Percentiles rank a stretch among this genome's conserved stretches.
phyloP scores from a whole-genome alignment of 2,329 filamentous ascomycete genomes.

The Colletotrichum sublineola region DNA sequence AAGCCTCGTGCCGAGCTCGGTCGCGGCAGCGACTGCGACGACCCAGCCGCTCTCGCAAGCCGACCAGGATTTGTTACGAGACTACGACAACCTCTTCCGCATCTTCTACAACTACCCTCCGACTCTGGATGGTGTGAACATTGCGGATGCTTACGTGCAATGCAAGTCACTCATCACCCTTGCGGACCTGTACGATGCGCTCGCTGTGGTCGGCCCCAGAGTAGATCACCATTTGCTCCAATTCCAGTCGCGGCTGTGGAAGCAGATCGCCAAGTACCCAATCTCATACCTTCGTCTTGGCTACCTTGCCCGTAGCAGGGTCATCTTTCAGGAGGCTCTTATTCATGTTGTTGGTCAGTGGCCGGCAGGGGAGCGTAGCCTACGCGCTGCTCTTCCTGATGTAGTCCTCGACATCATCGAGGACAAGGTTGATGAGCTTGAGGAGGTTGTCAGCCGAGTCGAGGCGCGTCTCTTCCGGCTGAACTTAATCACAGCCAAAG shows the following conservation, averaged over 20 bases:
- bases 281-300: constrained; percentile 92
- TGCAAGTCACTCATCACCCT: constrained; percentile 90
- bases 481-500: constrained; percentile 80
- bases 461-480: constrained; percentile 88
- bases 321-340: constrained; percentile 88
- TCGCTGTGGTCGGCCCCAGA: constrained; percentile 87
- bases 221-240: constrained; percentile 95
- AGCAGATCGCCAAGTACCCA: constrained; percentile 96
- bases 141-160: constrained; percentile 92
- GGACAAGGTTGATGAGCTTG: constrained; percentile 93
- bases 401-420: constrained; percentile 89
- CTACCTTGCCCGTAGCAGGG: constrained; percentile 84
- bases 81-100: constrained; percentile 96
- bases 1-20: constrained; percentile 63
- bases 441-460: constrained; percentile 83
- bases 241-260: constrained; percentile 92
- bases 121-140: constrained; percentile 84
- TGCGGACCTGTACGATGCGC: constrained; percentile 94
- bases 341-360: constrained; percentile 96
- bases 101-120: constrained; percentile 96
- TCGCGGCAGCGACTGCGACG: constrained; percentile 50
- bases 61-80: constrained; percentile 83
- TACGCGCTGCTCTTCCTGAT: constrained; percentile 80
- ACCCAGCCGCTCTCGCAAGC: constrained; percentile 65
- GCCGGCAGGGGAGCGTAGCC: constrained; percentile 83